Evolutionary conservation across 2,329 filamentous ascomycete genomes (phyloP), one percentile per base, ranked within the genome.

Genomic region (Bipolaris bicolor): DNA sequence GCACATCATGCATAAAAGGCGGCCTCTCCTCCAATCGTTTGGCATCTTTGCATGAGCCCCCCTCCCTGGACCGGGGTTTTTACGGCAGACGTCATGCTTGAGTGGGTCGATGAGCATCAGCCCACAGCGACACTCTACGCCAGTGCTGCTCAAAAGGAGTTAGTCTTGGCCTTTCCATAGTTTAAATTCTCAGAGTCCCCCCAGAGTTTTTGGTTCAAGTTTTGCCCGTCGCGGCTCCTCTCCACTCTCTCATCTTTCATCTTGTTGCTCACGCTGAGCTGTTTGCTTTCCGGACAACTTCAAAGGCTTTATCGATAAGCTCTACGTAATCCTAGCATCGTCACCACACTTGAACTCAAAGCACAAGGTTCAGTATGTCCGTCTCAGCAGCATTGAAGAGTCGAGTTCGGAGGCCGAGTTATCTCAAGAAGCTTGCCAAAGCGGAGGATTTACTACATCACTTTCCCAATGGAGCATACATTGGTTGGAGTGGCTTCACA

Each of bases 401-500:
- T 70, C 89, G 92, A 67, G 83, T 95, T 61, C 82, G 88, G 67
- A 86, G 90, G 64, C 88, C 91, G 20, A 90, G 89, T 40, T 88
- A 94, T 77, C 83, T 96, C 55, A 88, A 87, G 70, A 96, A 94
- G 83, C 82, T 96, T 57, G 87, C 88, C 68, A 87, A 87, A 68
- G 86, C 92, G 36, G 86, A 95, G 76, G 91, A 96, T 75, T 78
- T 96, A 63, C 83, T 96, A 58, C 83, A 90, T 62, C 84, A 90
- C 66, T 96, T 96, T 70, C 92, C 92, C 63, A 86, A 95, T 81
- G 88, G 88, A 72, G 79, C 90, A n/a, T 95, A 95, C 77, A 86
- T 96, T 69, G 92, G 92, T 70, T 96, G 92, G 92, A 92, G 88
- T 63, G 92, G 92, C 9, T 96, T 96, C 78, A 96, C 92, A 11